Evolutionary conservation across 169 alveolate genomes (phyloP), one percentile per base, ranked within the genome.

Genomic region (Hepatocystis sp.): DNA sequence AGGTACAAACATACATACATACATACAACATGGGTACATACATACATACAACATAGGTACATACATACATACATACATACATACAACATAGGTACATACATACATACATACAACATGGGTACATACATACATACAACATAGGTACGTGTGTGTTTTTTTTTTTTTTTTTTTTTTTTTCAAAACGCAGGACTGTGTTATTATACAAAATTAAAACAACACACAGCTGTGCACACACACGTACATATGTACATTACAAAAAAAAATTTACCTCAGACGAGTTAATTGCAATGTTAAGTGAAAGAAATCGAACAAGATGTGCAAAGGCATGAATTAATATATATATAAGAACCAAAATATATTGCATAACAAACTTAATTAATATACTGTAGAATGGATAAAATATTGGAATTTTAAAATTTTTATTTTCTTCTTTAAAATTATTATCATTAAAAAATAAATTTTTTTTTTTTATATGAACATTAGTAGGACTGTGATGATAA

Each of bases 271-370:
- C 98, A 47, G 97, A 93, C 11, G 98, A 96, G 60, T 95, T 94
- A 44, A 96, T 92, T n/a, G 98, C 97, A 27, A 96, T 95, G 84
- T 94, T 95, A 36, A 96, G 85, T 30, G 94, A 90, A 39, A 96
- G 88, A 32, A 94, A 96, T 25, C 98, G 91, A 21, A 95, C 67
- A 58, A 96, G 93, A 32, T 96, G 98, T 84, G 95, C 88, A 60
- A 91, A 91, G 10, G 96, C 52, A 66, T 96, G 98, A 34, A 92
- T 90, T 5, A 91, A 40, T 28, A 93, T 67, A 55, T 95, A 94
- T 19, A 42, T 25, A 4, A 93, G 84, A 13, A 93, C 97, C 23
- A 88, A 55, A 34, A 78, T 51, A 34, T 47, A 86, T 21, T 67
- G 63, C 66, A 68, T 23, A 27, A 34, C 63, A 42, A 92, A 84